Percentiles rank a stretch among this genome's conserved stretches.
These are phyloP conservation scores for Cryptococcus sp. DNA, from an alignment of 1,284 basidiomycete species.

Conservation along the genomic window DNA sequence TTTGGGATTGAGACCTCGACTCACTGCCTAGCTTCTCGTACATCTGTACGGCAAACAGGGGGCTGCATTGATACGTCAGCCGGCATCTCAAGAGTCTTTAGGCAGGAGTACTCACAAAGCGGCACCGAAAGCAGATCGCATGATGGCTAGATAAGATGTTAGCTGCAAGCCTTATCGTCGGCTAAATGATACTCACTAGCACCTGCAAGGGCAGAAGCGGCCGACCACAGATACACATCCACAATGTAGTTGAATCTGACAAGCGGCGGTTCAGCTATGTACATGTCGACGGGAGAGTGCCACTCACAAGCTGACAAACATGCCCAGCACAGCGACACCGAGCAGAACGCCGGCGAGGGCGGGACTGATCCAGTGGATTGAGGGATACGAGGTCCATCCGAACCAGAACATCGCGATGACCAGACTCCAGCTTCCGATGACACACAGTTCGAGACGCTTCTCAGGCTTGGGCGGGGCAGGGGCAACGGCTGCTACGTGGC, in stretches of 20 bases:
- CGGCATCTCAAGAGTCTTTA: neutral
- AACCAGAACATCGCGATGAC: conserved; percentile 54
- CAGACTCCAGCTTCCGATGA: conserved; percentile 53
- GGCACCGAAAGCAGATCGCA: conserved; percentile 57
- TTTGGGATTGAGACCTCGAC: conserved; percentile 13
- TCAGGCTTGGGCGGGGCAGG: conserved; percentile 38
- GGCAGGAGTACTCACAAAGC: conserved; percentile 21
- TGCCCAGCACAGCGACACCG: conserved; percentile 57
- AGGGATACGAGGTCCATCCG: conserved; percentile 55
- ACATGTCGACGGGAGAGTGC: neutral
- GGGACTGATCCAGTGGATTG: conserved; percentile 55
- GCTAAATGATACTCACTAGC: conserved; percentile 40
- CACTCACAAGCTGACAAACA: conserved; percentile 58
- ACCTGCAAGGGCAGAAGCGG: conserved; percentile 58
- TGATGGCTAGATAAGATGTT: conserved; percentile 43
- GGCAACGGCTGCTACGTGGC: conserved; percentile 29
- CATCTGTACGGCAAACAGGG: conserved; percentile 59
- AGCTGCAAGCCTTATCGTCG: neutral
- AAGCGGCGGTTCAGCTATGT: neutral
- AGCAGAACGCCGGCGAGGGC: conserved; percentile 56
- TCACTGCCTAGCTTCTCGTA: conserved; percentile 54
- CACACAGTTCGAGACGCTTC: conserved; percentile 44
- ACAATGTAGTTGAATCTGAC: conserved; percentile 56
- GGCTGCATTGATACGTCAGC: conserved; percentile 22
- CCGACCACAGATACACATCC: conserved; percentile 58